Evolutionary conservation across 345 rosid genomes (phyloP), one percentile per base, ranked within the genome.

Genomic region (Ceriops tagal): DNA sequence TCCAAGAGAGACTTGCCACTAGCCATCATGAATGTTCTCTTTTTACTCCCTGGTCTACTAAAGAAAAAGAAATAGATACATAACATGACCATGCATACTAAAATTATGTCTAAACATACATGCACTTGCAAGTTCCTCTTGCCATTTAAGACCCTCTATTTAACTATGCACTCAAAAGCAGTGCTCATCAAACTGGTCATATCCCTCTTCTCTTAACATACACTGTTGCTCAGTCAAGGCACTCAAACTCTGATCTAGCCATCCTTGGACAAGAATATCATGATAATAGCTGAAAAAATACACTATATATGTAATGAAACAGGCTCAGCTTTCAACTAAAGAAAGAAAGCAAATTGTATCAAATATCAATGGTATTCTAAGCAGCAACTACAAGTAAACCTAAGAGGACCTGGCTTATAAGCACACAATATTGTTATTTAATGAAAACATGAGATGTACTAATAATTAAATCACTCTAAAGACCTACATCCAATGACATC

Each of bases 161-260:
- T 16, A 47, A 0, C 22, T 20, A 47, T 20, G 11, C 26, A 22
- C 67, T 64, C 57, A 2, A 26, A 9, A 0, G 28, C 51, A 64
- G 35, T 49, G 34, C 13, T 64, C 30, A 24, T 47, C 66, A 47
- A 64, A 55, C 39, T 46, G 58, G 39, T 24, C 35, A 26, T 28
- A 64, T 15, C 58, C 57, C 55, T 64, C 34, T 64, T 53, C 6
- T 35, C 28, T 64, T 34, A 19, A 64, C 26, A 55, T 9, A 51
- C 20, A 28, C 30, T 26, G 6, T 64, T 47, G 49, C 66, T 52
- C 16, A 39, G 47, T 43, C 21, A 63, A 64, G 20, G 13, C 55
- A 26, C 51, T 64, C 6, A 15, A 10, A 46, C 4, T 21, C 10
- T 64, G 8, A 52, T 2, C 55, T 24, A 43, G 49, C 18, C 49